Evolutionary conservation across 2,329 filamentous ascomycete species (phyloP).

Genomic region (Sarocladiaceae sp.): DNA sequence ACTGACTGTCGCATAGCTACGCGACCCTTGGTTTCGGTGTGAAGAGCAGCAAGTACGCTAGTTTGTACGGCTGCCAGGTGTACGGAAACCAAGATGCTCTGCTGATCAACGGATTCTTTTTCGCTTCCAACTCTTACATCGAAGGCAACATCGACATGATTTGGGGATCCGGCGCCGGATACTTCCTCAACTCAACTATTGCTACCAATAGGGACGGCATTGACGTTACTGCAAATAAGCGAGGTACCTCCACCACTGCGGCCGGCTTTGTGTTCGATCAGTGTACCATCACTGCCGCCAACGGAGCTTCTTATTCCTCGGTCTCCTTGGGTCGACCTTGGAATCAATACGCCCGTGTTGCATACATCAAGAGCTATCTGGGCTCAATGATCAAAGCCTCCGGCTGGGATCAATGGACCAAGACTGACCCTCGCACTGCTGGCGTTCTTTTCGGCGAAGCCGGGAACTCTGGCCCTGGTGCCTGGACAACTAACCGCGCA

Average conservation of each 20-base stretch:
- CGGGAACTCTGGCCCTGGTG: slow-evolving; percentile 2
- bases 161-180: slow-evolving; percentile 36
- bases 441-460: neutral
- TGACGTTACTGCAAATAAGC: slow-evolving; percentile 31
- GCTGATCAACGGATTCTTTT: slow-evolving; percentile 40
- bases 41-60: slow-evolving; percentile 22
- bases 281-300: slow-evolving; percentile 24
- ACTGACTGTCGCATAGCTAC: slow-evolving; percentile 22
- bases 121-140: slow-evolving; percentile 39
- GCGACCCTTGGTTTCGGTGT: slow-evolving; percentile 42
- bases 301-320: slow-evolving; percentile 16
- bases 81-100: slow-evolving; percentile 47
- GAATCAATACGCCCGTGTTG: slow-evolving; percentile 2
- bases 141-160: slow-evolving; percentile 46
- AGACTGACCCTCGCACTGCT: slow-evolving; percentile 1
- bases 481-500: neutral
- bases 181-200: slow-evolving; percentile 33
- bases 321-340: slow-evolving; percentile 16
- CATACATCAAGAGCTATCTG: slow-evolving; percentile 4
- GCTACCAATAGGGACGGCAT: slow-evolving; percentile 24
- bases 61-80: slow-evolving; percentile 37
- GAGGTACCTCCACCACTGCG: slow-evolving; percentile 29
- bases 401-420: slow-evolving; percentile 6
- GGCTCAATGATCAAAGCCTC: slow-evolving; percentile 1
- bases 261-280: slow-evolving; percentile 30